Base-by-base conservation (phyloP, 257 asterid species). In the Lavandula angustifolia region DNA sequence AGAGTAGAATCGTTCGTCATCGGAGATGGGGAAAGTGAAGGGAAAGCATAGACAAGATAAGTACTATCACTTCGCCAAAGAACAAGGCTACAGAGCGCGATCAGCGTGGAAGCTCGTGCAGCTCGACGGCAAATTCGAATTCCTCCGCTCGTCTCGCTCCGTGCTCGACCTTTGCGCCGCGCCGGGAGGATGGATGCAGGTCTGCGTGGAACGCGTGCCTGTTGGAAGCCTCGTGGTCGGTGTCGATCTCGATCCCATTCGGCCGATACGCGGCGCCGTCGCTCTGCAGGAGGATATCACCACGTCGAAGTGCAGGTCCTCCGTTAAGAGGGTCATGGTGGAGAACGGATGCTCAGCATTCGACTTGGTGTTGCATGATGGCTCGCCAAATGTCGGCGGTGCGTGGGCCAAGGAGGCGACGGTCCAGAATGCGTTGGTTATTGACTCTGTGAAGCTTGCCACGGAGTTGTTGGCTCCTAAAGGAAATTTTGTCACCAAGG, bases 181-280 rank as follows among this genome's bases (percentile, higher is more conserved):
- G 1, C 97, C 99, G 0, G 97, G 97, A 8, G 97, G 99, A 42
- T 94, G 99, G 97, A 86, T 90, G 95, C 97, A 94, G 64, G 99
- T 90, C 1, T 74, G 85, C 22, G 92, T 86, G 7, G 86, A 86
- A 60, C 80, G 86, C 4, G 95, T 78, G 1, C 97, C 97, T 4
- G 95, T 87, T 16, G 97, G 96, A 9, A 84, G 91, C 60, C 81
- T 94, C n/a, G n/a, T n/a, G n/a, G n/a, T n/a, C n/a, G n/a, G 99
- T n/a, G 92, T 89, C 62, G 99, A 94, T 60, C 85, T 84, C 50
- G 95, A 82, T 10, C 95, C 92, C 0, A 90, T 90, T 48, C 83
- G 94, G 0, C 96, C 97, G 1, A 72, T 94, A 9, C 85, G 92
- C 0, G 97, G 99, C 71, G 95, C 96, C 5, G 64, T 94, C 1